phyloP scores from a whole-genome alignment of 2,329 filamentous ascomycete species.

The Corynespora cassiicola region DNA sequence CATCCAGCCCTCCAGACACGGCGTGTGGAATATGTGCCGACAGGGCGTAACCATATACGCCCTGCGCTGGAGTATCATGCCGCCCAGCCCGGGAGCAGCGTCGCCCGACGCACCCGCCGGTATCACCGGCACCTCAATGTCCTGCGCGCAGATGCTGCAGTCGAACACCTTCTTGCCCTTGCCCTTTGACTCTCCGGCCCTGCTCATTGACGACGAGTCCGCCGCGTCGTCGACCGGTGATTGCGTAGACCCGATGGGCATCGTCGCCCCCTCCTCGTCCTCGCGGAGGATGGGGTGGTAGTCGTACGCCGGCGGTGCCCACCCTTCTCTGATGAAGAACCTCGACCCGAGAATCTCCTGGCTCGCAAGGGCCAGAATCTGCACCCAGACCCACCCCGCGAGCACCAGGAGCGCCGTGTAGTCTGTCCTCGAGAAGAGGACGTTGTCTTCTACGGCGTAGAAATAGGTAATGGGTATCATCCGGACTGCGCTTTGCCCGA shows the following conservation, averaged over 20 bases:
- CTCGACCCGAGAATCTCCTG: constrained; percentile 88
- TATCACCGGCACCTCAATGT: constrained; percentile 86
- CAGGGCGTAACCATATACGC: constrained; percentile 98
- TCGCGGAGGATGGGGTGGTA: constrained; percentile 91
- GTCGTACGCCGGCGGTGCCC: constrained; percentile 80
- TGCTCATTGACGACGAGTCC: constrained; percentile 18
- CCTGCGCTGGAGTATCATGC: constrained; percentile 77
- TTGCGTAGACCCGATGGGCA: constrained; percentile 74
- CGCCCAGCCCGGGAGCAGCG: constrained; percentile 51
- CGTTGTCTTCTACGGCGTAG: constrained; percentile 77
- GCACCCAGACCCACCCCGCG: constrained; percentile 83
- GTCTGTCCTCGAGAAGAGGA: constrained; percentile 78
- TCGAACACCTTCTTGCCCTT: constrained; percentile 73
- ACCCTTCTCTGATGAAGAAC: constrained; percentile 78
- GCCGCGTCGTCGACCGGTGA: constrained; percentile 24
- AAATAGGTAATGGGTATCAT: constrained; percentile 86
- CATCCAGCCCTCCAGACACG: constrained; percentile 96
- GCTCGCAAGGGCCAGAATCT: constrained; percentile 77
- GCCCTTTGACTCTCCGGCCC: constrained; percentile 53
- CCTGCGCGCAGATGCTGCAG: constrained; percentile 93
- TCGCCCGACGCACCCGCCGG: constrained; percentile 50
- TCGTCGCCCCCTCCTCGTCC: constrained; percentile 76
- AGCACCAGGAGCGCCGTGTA: constrained; percentile 68
- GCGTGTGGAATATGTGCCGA: constrained; percentile 91
- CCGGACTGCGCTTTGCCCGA: constrained; percentile 81